Conservation (phyloP, 2,329 filamentous ascomycete genomes). For the Colletotrichum lupini region DNA sequence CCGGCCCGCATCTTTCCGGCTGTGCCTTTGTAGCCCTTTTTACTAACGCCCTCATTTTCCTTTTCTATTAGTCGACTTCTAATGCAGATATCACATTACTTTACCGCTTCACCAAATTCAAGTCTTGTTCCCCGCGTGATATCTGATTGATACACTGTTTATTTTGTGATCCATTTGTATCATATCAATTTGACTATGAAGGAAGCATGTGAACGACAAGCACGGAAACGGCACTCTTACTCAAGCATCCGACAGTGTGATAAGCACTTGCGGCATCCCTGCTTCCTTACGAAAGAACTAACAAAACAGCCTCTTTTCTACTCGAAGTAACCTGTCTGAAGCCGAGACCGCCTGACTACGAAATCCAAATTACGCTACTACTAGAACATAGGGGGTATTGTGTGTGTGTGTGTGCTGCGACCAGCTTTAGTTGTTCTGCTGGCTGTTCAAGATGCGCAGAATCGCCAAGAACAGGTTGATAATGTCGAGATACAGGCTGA, state of each 20-base stretch:
- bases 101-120: slow-evolving; percentile 39
- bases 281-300: background rate
- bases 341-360: background rate
- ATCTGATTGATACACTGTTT: background rate
- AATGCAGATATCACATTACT: slow-evolving; percentile 71
- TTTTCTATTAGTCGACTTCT: slow-evolving; percentile 70
- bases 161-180: background rate
- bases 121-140: background rate
- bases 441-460: slow-evolving; percentile 93
- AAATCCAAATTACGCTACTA: background rate
- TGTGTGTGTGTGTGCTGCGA: too few relatives aligned
- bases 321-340: background rate
- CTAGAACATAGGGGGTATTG: background rate
- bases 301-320: too few relatives aligned
- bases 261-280: background rate
- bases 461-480: slow-evolving; percentile 98
- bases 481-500: slow-evolving; percentile 94
- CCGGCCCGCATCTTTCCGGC: slow-evolving; percentile 31
- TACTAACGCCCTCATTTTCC: slow-evolving; percentile 48
- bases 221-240: background rate
- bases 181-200: background rate
- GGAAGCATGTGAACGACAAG: background rate
- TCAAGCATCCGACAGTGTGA: background rate
- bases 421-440: slow-evolving; percentile 82
- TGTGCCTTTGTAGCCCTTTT: slow-evolving; percentile 38